A percentile compares a stretch with the other conserved stretches of the same genome.
These are phyloP conservation scores for Diplogelasinospora grovesii DNA, from an alignment of 495 filamentous ascomycete genomes.

Conservation along the genomic window DNA sequence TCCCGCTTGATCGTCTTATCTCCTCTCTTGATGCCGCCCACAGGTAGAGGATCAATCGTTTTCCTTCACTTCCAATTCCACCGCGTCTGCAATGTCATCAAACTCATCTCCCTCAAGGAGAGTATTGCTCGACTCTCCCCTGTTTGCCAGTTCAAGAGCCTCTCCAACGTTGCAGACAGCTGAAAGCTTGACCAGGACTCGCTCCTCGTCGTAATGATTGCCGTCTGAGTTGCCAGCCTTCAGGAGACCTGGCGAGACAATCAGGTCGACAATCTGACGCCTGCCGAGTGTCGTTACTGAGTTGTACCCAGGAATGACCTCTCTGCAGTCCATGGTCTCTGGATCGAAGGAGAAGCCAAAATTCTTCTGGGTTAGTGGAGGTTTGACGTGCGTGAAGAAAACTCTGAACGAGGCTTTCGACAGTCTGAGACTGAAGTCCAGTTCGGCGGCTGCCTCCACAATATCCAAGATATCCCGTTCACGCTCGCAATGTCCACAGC, in stretches of 20 bases:
- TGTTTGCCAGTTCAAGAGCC: too few species aligned
- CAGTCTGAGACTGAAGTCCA: constrained; percentile 6
- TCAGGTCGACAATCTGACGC: background rate
- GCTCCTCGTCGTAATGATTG: constrained; percentile 1
- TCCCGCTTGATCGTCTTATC: too few species aligned
- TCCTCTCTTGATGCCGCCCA: too few species aligned
- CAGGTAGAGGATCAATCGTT: too few species aligned
- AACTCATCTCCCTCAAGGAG: too few species aligned
- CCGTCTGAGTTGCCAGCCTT: constrained; percentile 12
- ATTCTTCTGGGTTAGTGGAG: background rate
- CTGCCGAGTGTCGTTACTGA: too few species aligned
- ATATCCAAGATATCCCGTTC: background rate
- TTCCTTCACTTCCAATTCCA: too few species aligned
- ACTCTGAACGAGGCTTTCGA: constrained; percentile 9
- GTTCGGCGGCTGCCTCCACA: background rate
- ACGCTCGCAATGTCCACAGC: too few species aligned
- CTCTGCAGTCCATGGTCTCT: constrained; percentile 2
- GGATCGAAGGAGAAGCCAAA: constrained; percentile 3
- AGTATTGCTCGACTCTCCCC: too few species aligned
- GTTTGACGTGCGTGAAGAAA: constrained; percentile 1
- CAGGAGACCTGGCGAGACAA: constrained; percentile 9
- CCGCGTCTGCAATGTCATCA: too few species aligned
- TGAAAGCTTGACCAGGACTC: constrained; percentile 10
- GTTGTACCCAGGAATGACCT: background rate
- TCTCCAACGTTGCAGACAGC: constrained; percentile 1